Conservation (phyloP, 1,284 basidiomycete species). For the Moesziomyces aphidis region DNA sequence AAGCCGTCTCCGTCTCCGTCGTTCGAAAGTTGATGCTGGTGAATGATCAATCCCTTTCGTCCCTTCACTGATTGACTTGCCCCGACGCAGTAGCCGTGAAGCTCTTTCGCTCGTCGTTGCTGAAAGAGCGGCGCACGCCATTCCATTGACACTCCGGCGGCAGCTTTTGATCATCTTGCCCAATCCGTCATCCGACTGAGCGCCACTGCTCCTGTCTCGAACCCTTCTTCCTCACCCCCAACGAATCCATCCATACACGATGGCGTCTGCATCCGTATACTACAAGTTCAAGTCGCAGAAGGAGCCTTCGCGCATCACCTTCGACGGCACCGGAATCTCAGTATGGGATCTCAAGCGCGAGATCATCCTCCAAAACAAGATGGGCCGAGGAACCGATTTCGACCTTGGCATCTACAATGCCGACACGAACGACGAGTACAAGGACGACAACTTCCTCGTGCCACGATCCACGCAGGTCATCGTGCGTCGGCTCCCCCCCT, state of each 20-base stretch:
- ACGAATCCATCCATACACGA: constrained; percentile 21
- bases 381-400: constrained; percentile 96
- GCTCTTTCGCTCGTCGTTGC: background rate
- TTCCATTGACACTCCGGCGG: background rate
- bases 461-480: constrained; percentile 94
- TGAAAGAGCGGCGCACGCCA: background rate
- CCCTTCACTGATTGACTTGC: constrained; percentile 32
- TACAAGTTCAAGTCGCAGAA: constrained; percentile 97
- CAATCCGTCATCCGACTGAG: background rate
- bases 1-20: constrained; percentile 12
- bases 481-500: constrained; percentile 87
- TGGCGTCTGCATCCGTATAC: constrained; percentile 76
- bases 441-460: constrained; percentile 89
- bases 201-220: background rate
- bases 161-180: constrained; percentile 1
- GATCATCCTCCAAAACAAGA: constrained; percentile 94
- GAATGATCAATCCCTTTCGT: constrained; percentile 51
- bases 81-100: constrained; percentile 26
- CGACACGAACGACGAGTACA: constrained; percentile 75
- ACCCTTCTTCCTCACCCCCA: background rate
- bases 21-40: constrained; percentile 43
- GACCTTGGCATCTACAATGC: constrained; percentile 82
- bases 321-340: constrained; percentile 98
- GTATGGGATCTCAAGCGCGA: constrained; percentile 99
- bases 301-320: constrained; percentile 93